Evolutionary conservation across 805 yeast genomes (phyloP), one percentile per base, ranked within the genome.

Genomic region (Limtongia smithiae): DNA sequence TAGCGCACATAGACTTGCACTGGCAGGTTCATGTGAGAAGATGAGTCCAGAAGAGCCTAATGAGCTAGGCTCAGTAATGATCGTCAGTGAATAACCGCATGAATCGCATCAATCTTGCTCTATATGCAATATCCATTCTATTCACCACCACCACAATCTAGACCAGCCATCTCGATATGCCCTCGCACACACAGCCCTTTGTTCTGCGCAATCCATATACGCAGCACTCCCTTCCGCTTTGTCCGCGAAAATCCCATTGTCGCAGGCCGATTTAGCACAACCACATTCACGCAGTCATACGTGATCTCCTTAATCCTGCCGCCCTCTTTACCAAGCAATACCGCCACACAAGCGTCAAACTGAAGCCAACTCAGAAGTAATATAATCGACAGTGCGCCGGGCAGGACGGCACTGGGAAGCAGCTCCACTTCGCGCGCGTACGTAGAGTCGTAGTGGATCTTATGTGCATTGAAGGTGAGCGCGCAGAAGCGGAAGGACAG

Each of bases 401-500:
- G 95, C 0, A 83, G 81, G 0, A 91, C 68, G 0, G 82, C 65
- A 31, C 72, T 70, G 0, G 82, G 81, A 42, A 87, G 77, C 0
- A 77, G 72, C 61, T 91, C 97, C 1, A 59, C 60, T 0, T 62
- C 48, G 3, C 46, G 58, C 6, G 87, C 74, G 63, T 85, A 86
- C 0, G 56, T 55, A 4, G 65, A 63, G 61, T 86, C 85, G 65
- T 80, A 82, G 67, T 91, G 98, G 34, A 91, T 86, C 50, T 76
- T 75, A 66, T 91, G 98, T 3, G 94, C 74, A 64, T 91, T 91
- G 68, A 81, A 82, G 1, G 93, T 82, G 45, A 93, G 65, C 11
- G 86, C 83, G 38, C 91, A 81, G 67, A 81, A 85, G 18, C 60
- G 46, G 37, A 49, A 56, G 11, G 42, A 35, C 11, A 55, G 55